A percentile compares a stretch with the other conserved stretches of the same genome.
Evolutionary conservation across 2,329 filamentous ascomycete genomes (phyloP).

Genomic region (Aspergillus ustus): DNA sequence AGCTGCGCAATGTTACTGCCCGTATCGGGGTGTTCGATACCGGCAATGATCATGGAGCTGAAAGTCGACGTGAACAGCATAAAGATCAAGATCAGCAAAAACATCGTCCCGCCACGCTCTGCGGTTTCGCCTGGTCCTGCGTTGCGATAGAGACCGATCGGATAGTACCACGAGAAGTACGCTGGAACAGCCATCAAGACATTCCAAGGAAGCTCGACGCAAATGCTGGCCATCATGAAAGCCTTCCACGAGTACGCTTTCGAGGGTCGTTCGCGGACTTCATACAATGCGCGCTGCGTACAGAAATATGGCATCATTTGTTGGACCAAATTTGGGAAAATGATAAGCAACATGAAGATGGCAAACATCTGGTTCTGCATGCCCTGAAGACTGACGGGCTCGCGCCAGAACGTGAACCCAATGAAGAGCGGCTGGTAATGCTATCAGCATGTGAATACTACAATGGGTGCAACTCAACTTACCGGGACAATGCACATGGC

Average conservation of each 20-base stretch:
- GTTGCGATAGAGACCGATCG: conserved; percentile 53
- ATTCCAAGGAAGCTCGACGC: conserved; percentile 70
- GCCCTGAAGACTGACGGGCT: conserved; percentile 73
- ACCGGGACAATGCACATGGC: conserved; percentile 69
- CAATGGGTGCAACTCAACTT: conserved; percentile 57
- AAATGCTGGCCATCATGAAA: conserved; percentile 70
- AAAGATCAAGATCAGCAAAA: conserved; percentile 67
- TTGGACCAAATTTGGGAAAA: conserved; percentile 65
- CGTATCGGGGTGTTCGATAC: conserved; percentile 68
- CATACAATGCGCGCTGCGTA: conserved; percentile 59
- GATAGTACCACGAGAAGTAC: conserved; percentile 70
- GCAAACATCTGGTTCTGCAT: conserved; percentile 89
- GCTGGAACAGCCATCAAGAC: conserved; percentile 62
- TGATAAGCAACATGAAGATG: conserved; percentile 79
- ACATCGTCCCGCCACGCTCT: conserved; percentile 65
- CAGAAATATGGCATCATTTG: conserved; percentile 62
- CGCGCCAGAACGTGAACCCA: conserved; percentile 78
- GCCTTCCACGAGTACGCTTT: conserved; percentile 74
- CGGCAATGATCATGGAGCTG: conserved; percentile 72
- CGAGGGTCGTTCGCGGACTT: conserved; percentile 62
- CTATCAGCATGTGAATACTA: background rate
- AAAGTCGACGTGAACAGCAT: conserved; percentile 73
- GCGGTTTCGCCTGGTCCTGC: conserved; percentile 39
- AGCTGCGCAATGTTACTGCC: conserved; percentile 66
- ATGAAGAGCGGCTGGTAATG: conserved; percentile 69